A percentile compares a stretch with the other conserved stretches of the same genome.
Evolutionary conservation across 345 rosid genomes (phyloP).

Genomic region (Conringia planisiliqua): DNA sequence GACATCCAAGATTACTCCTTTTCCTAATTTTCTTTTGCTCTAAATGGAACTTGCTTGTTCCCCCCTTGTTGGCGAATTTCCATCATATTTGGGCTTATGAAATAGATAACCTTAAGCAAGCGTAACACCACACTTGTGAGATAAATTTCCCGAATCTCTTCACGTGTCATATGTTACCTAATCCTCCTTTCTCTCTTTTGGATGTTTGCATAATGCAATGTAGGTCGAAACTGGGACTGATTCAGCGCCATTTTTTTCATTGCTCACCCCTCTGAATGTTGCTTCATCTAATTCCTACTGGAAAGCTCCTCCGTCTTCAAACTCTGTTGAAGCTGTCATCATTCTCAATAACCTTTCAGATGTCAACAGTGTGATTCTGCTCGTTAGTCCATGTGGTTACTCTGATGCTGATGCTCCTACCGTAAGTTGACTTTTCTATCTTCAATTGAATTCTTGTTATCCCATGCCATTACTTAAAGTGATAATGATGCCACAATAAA

Average conservation of each 20-base stretch:
- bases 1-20: neutral
- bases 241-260: constrained; percentile 77
- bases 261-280: constrained; percentile 65
- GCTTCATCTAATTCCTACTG: constrained; percentile 62
- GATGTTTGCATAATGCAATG: constrained; percentile 27
- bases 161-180: neutral
- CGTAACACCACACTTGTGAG: neutral
- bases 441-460: neutral
- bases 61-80: neutral
- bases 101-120: neutral
- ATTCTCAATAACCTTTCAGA: constrained; percentile 70
- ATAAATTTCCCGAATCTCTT: neutral
- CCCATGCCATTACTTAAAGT: neutral
- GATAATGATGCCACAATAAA: neutral
- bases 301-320: constrained; percentile 75
- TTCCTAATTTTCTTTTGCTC: neutral
- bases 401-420: constrained; percentile 74
- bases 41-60: neutral
- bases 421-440: constrained; percentile 42
- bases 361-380: constrained; percentile 74
- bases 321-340: constrained; percentile 61
- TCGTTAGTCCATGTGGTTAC: constrained; percentile 93
- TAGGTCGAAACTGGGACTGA: constrained; percentile 84
- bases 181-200: constrained; percentile 18
- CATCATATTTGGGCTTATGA: neutral